Conservation (phyloP, 1,284 basidiomycete genomes). For the Wolfiporia cocos region DNA sequence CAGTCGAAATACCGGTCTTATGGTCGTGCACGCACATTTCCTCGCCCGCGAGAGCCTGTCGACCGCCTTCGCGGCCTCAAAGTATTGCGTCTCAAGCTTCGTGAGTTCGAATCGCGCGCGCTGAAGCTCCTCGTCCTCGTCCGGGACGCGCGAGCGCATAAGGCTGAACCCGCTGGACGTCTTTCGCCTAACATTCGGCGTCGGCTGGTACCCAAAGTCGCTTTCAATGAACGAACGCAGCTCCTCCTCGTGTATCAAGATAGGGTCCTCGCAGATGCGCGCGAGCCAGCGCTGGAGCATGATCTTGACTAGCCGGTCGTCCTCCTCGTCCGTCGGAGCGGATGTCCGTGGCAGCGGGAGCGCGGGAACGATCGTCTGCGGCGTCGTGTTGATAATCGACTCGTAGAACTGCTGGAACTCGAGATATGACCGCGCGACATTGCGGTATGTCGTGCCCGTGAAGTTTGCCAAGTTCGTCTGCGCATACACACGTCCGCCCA, state of each 20-base stretch:
- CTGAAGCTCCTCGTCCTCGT: constrained; percentile 83
- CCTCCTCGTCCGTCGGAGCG: constrained; percentile 92
- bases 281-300: constrained; percentile 92
- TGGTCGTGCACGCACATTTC: constrained; percentile 47
- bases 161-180: constrained; percentile 61
- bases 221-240: constrained; percentile 89
- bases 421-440: constrained; percentile 85
- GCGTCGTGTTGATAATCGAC: constrained; percentile 74
- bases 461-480: constrained; percentile 93
- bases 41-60: constrained; percentile 78
- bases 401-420: constrained; percentile 93
- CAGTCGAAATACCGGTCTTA: background rate
- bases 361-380: constrained; percentile 89
- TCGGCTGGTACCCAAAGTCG: constrained; percentile 90
- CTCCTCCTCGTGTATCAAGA: constrained; percentile 85
- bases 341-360: constrained; percentile 89
- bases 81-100: constrained; percentile 84
- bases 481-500: constrained; percentile 6
- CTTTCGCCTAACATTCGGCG: constrained; percentile 68
- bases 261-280: constrained; percentile 83
- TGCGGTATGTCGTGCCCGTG: constrained; percentile 82
- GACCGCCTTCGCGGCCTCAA: constrained; percentile 81
- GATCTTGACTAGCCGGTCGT: constrained; percentile 88
- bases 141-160: constrained; percentile 67
- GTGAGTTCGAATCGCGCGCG: constrained; percentile 87